phyloP scores from a whole-genome alignment of 1,284 basidiomycete genomes.

The Phellinidium pouzarii region DNA sequence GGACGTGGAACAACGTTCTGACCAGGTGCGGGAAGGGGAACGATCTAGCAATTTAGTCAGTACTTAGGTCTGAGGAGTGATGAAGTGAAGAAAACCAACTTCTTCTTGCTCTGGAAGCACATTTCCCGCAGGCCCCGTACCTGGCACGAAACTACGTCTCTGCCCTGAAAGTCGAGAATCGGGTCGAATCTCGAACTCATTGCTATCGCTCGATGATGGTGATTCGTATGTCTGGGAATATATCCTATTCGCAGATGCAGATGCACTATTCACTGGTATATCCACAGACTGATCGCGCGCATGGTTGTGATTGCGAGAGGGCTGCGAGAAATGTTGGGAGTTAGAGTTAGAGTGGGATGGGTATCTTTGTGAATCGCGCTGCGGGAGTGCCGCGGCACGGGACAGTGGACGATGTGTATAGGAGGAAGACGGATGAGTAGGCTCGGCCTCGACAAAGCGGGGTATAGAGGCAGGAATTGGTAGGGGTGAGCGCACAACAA shows the following conservation, averaged over 20 bases:
- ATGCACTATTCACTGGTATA: too few relatives aligned
- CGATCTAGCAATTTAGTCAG: constrained; percentile 2
- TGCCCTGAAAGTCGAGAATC: not conserved
- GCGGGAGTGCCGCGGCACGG: not conserved
- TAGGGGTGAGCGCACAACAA: constrained; percentile 17
- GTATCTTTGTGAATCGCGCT: not conserved
- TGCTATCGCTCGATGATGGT: not conserved
- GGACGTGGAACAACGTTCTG: not conserved
- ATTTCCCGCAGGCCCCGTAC: not conserved
- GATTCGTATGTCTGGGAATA: not conserved
- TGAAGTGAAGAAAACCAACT: not conserved
- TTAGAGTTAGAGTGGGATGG: not conserved
- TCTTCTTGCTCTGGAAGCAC: constrained; percentile 10
- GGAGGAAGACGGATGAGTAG: not conserved
- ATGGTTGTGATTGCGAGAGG: not conserved
- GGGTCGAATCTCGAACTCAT: not conserved
- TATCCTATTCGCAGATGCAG: constrained; percentile 8
- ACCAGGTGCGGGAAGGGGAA: constrained; percentile 5
- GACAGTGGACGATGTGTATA: not conserved
- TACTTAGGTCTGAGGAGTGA: not conserved
- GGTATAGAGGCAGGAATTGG: not conserved
- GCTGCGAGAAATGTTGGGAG: not conserved
- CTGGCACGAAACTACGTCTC: not conserved
- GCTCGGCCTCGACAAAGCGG: not conserved
- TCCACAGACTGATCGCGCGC: not conserved